Conservation (phyloP, 345 rosid species). For the Brassica cretica region DNA sequence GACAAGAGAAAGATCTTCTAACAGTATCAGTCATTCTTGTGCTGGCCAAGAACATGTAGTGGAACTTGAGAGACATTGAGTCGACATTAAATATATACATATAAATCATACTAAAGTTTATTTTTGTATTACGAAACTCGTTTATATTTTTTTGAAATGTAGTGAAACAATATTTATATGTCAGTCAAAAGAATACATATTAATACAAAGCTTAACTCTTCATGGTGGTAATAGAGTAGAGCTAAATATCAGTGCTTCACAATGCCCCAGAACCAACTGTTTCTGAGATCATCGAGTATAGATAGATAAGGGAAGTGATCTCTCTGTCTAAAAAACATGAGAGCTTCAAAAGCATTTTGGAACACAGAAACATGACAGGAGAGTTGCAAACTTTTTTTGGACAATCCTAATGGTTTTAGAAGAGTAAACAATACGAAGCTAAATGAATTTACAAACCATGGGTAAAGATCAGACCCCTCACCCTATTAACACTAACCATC, state of each 20-base stretch:
- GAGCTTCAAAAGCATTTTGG: neutral
- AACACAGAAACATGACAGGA: neutral
- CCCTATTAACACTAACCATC: conserved; percentile 27
- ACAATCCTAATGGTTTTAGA: neutral
- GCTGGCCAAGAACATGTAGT: neutral
- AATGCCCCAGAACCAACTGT: neutral
- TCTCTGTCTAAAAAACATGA: neutral
- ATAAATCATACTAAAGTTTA: no score
- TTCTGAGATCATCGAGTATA: neutral
- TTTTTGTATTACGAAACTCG: neutral
- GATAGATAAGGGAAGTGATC: neutral
- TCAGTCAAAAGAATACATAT: neutral
- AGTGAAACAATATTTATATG: neutral
- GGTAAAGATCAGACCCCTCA: conserved; percentile 10
- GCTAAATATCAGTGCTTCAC: neutral
- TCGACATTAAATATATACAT: neutral
- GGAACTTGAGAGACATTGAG: neutral
- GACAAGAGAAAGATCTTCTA: neutral
- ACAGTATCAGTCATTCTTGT: neutral
- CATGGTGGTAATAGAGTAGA: neutral
- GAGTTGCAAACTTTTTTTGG: neutral
- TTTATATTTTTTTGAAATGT: neutral
- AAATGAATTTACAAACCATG: conserved; percentile 20
- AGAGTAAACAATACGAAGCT: neutral
- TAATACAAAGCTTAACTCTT: neutral